A percentile compares a stretch with the other conserved stretches of the same genome.
Conservation (phyloP, 495 filamentous ascomycete species). For the Penicillium lividum region DNA sequence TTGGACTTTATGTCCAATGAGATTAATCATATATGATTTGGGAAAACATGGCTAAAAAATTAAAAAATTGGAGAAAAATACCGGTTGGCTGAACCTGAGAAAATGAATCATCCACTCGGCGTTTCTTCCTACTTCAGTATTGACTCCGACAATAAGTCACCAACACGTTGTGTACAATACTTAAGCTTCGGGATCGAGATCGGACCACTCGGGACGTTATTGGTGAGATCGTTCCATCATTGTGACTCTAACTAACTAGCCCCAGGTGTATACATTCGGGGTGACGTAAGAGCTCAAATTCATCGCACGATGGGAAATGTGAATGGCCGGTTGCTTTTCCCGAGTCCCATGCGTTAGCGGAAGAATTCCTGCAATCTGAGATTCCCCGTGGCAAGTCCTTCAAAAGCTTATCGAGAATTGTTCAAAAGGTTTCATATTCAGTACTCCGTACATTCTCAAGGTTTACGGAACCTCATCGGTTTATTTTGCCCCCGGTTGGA, state of each 20-base stretch:
- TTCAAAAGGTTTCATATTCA: not conserved
- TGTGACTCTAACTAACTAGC: not conserved
- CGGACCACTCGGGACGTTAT: slow-evolving; percentile 26
- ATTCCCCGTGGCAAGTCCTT: not conserved
- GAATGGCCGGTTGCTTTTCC: slow-evolving; percentile 26
- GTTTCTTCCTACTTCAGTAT: slow-evolving; percentile 20
- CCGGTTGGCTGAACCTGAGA: not conserved
- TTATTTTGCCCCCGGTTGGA: not conserved
- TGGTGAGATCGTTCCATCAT: slow-evolving; percentile 21
- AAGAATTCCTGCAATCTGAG: not conserved
- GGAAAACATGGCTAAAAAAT: no score
- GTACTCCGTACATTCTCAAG: not conserved
- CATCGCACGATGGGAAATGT: not conserved
- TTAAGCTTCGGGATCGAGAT: slow-evolving; percentile 36
- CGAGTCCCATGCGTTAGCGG: slow-evolving; percentile 15
- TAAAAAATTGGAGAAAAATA: not conserved
- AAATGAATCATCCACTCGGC: not conserved
- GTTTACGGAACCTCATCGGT: not conserved
- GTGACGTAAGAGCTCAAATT: slow-evolving; percentile 12
- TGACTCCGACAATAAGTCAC: slow-evolving; percentile 7
- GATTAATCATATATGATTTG: not conserved
- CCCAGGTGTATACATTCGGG: no score
- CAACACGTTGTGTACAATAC: slow-evolving; percentile 10
- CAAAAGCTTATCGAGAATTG: not conserved
- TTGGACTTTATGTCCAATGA: slow-evolving; percentile 2